Conservation (phyloP, 2,329 filamentous ascomycete genomes). For the Neofusicoccum umdonicola region DNA sequence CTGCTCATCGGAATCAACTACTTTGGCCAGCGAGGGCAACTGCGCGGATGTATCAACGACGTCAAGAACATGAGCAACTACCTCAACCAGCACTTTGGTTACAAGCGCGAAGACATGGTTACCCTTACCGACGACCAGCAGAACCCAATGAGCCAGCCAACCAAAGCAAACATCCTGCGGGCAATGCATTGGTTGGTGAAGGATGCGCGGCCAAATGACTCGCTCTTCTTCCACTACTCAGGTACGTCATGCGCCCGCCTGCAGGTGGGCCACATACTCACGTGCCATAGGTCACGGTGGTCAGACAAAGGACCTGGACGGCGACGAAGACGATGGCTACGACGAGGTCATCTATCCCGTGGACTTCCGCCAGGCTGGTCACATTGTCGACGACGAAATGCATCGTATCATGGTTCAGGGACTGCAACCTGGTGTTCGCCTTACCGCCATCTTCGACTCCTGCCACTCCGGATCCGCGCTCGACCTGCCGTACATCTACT, state of each 20-base stretch:
- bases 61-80: slow-evolving; percentile 96
- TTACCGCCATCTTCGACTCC: slow-evolving; percentile 79
- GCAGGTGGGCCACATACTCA: background rate
- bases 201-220: slow-evolving; percentile 87
- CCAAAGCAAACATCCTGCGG: slow-evolving; percentile 88
- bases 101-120: slow-evolving; percentile 95
- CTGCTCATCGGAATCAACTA: slow-evolving; percentile 95
- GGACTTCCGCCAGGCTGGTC: slow-evolving; percentile 74
- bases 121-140: slow-evolving; percentile 94
- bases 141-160: slow-evolving; percentile 95
- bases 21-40: slow-evolving; percentile 85
- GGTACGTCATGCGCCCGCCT: slow-evolving; percentile 52
- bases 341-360: slow-evolving; percentile 84
- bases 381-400: slow-evolving; percentile 83
- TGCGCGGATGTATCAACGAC: slow-evolving; percentile 94
- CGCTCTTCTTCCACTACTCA: slow-evolving; percentile 96
- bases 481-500: slow-evolving; percentile 78
- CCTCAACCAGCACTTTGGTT: slow-evolving; percentile 83
- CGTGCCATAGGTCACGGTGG: slow-evolving; percentile 68
- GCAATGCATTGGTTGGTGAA: slow-evolving; percentile 99
- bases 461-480: slow-evolving; percentile 77
- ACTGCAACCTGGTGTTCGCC: slow-evolving; percentile 76
- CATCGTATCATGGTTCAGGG: slow-evolving; percentile 75
- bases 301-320: slow-evolving; percentile 76
- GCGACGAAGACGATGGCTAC: slow-evolving; percentile 77